Base-by-base conservation (phyloP, 2,329 filamentous ascomycete genomes). In the Ceratocystis cacaofunesta region DNA sequence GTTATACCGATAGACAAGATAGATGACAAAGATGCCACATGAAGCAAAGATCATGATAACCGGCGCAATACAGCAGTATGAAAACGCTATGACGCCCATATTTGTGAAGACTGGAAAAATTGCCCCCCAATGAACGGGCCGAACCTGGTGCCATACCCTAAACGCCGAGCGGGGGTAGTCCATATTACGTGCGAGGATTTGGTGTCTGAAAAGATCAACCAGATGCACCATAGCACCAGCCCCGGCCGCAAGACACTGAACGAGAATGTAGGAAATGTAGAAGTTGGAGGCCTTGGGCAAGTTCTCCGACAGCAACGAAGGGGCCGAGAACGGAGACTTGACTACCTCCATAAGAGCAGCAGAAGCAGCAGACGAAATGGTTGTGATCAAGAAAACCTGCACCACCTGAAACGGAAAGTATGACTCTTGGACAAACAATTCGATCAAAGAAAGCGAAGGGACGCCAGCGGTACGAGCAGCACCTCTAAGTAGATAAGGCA, bases 211-310 rank as follows among this genome's bases (percentile, higher is more conserved):
- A 0, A 97, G 80, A 17, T 90, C 90, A 15, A 79, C 76, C 0
- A 80, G 73, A 70, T 95, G 90, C 1, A 95, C 79, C 4, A 97
- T 75, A 1, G 88, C 82, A 60, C 86, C 83, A 0, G 89, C 82
- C 2, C 90, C 88, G 68, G 92, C 85, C 1, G 86, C 87, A 66
- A 97, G 75, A 43, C 92, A 95, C 75, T 97, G 94, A 2, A 99
- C 83, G 41, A 97, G 84, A 69, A 99, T 95, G 76, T 97, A 99
- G 0, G 88, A 87, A 36, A 95, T 85, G 74, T 94, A 96, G 71
- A 95, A 91, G 75, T 92, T 95, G 67, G 89, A 90, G 0, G 88
- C 84, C 66, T 82, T 85, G 15, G 91, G 91, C 7, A 96, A 78
- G 67, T 87, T 85, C 15, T 79, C 72, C 1, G 89, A 85, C 4